Evolutionary conservation across 148 eudicot genomes (phyloP), one percentile per base, ranked within the genome.

Genomic region (Polygonum maritimum): DNA sequence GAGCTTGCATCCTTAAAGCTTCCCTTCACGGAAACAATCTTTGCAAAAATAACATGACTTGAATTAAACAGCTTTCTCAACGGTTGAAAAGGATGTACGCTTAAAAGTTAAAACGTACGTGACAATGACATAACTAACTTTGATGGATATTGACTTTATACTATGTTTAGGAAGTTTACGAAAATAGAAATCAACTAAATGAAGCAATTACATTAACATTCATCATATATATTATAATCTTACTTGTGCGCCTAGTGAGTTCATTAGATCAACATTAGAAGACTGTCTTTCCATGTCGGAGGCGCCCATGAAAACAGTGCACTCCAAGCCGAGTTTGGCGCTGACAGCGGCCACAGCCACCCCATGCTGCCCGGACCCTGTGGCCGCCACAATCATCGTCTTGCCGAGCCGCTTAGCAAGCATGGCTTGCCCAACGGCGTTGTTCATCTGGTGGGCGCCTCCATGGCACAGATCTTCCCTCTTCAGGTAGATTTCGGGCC

Each of bases 391-490:
- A 2, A 88, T 39, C 18, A 71, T 78, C 3, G 75, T 80, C 48
- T 63, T 74, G 55, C 84, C 87, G 71, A 88, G 71, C 31, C 88
- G 81, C 69, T 80, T 84, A 70, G 92, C 92, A 1, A 88, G 72
- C 88, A 88, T 73, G 0, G 86, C 90, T 54, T 89, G 92, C 0
- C 84, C 92, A 7, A 89, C 77, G 3, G 92, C 92, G 47, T 85
- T 89, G 72, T 89, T 89, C n/a, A 89, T 89, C 82, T 87, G 87
- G 79, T 89, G 88, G 26, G 90, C 84, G 1, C 92, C 92, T 4
- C 87, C 78, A 36, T 89, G 88, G 78, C 81, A 83, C 7, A 89
- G 81, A 81, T 89, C 92, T 69, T 89, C 92, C 73, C 92, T 83
- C 79, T 89, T 89, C 0, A 89, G 82, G 73, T 85, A 89, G 26